These are phyloP conservation scores for Umbelopsis sp. DNA, from an alignment of 192 early-diverging fungal genomes.

Conservation along the genomic window DNA sequence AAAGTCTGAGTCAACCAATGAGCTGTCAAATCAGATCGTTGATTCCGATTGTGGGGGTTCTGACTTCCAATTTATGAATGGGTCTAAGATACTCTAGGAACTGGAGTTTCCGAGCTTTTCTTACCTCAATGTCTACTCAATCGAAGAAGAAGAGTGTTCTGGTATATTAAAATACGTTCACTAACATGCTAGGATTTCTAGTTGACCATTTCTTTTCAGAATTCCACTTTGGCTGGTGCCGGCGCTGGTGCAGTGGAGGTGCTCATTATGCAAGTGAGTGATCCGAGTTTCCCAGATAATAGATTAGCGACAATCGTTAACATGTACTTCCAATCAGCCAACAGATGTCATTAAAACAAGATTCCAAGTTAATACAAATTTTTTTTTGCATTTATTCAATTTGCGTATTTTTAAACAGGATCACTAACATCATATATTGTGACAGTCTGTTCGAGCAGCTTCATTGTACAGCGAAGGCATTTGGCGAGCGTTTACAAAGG, in stretches of 20 bases:
- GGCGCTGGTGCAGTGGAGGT: constrained; percentile 44
- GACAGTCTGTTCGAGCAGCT: constrained; percentile 38
- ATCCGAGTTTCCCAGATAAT: neutral
- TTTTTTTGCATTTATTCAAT: neutral
- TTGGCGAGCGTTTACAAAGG: constrained; percentile 30
- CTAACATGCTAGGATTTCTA: neutral
- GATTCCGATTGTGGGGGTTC: neutral
- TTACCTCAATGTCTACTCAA: neutral
- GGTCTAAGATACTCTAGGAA: too few relatives aligned
- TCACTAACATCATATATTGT: neutral
- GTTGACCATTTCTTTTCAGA: constrained; percentile 19
- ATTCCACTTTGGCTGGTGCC: constrained; percentile 43
- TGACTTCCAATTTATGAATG: neutral
- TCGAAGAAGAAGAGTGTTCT: constrained; percentile 7
- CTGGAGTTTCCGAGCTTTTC: neutral
- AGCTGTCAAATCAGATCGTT: neutral
- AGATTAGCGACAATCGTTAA: neutral
- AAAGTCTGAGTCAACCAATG: neutral
- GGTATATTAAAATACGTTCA: neutral
- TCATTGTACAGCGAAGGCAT: constrained; percentile 38
- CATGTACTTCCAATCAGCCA: constrained; percentile 25
- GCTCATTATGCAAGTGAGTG: constrained; percentile 43
- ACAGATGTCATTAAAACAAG: constrained; percentile 49
- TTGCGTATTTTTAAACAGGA: neutral
- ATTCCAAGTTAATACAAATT: constrained; percentile 35